Evolutionary conservation across 768 basidiomycete genomes (phyloP), one percentile per base, ranked within the genome.

Genomic region (Leccinum rimulosum): DNA sequence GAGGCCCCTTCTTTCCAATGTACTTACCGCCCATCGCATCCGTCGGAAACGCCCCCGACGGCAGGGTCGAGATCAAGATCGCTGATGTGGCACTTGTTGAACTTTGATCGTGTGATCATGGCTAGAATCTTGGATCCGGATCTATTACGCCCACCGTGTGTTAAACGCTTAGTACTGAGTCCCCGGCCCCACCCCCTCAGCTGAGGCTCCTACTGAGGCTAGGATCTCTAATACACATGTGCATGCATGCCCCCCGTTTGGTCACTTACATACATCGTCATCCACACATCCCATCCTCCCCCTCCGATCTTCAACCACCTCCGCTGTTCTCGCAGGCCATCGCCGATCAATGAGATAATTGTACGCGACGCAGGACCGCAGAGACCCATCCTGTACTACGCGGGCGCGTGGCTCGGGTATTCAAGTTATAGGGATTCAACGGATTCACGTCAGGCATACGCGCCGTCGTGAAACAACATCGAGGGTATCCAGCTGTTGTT

Each of bases 391-490:
- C 80, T 85, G 8, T 88, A 35, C 35, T 35, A 79, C 66, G 87
- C 77, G 3, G 87, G 88, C 10, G 89, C 89, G 27, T 92, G 86
- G 77, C 79, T 85, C 49, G 83, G 83, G 57, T 91, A 89, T 64
- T 22, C 22, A 22, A 22, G 22, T 22, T 3, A 35, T 35, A 35
- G 4, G 89, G 89, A 17, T 91, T 92, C 77, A 89, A 93, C 66
- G 88, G 86, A 3, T 90, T 90, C 68, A 73, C 80, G 3, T 74
- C 77, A 1, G 80, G 79, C 8, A 65, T 81, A 35, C 69, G 70
- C 50, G 75, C 71, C 11, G 75, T 69, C 3, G 76, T 61, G 6
- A 61, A 65, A 11, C 68, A 64, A 35, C 50, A 68, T 69, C 17
- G 53, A 61, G 9, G 70, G 68, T 4, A 74, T 78, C 31, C 63